These are phyloP conservation scores for Podaxis rugospora DNA, from an alignment of 768 basidiomycete species.

Conservation along the genomic window DNA sequence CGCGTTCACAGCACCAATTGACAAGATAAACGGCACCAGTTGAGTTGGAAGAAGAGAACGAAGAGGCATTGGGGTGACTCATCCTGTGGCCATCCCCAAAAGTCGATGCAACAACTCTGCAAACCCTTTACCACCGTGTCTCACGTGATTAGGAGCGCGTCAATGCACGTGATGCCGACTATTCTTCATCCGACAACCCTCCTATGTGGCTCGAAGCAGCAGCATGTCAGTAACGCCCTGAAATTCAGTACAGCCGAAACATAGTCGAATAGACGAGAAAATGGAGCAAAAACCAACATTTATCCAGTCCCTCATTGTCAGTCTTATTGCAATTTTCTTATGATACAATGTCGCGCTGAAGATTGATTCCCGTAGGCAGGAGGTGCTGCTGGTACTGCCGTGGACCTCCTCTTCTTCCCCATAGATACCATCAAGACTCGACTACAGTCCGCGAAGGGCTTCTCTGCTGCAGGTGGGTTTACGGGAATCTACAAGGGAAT, in stretches of 20 bases:
- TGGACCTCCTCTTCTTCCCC: conserved; percentile 95
- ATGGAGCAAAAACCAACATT: conserved; percentile 34
- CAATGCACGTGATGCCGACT: not conserved
- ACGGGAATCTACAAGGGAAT: conserved; percentile 89
- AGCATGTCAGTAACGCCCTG: not conserved
- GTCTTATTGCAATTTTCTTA: conserved; percentile 14
- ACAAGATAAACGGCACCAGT: not conserved
- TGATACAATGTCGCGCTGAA: conserved; percentile 3
- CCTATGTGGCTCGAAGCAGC: not conserved
- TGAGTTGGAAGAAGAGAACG: conserved; percentile 4
- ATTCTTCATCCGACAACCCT: not conserved
- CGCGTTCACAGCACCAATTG: not conserved
- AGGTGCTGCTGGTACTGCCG: conserved; percentile 86
- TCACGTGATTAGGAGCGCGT: conserved; percentile 7
- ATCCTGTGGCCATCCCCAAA: conserved; percentile 6
- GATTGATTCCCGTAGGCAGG: conserved; percentile 53
- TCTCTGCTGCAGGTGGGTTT: conserved; percentile 82
- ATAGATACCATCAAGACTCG: conserved; percentile 97
- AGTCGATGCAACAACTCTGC: not conserved
- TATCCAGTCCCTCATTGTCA: conserved; percentile 42
- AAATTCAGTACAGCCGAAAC: not conserved
- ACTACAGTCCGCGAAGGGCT: conserved; percentile 85
- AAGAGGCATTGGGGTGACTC: conserved; percentile 3
- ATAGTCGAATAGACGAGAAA: not conserved
- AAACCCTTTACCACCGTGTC: conserved; percentile 4